These are phyloP conservation scores for Agaricus subrufescens DNA, from an alignment of 768 basidiomycete genomes.

Conservation along the genomic window DNA sequence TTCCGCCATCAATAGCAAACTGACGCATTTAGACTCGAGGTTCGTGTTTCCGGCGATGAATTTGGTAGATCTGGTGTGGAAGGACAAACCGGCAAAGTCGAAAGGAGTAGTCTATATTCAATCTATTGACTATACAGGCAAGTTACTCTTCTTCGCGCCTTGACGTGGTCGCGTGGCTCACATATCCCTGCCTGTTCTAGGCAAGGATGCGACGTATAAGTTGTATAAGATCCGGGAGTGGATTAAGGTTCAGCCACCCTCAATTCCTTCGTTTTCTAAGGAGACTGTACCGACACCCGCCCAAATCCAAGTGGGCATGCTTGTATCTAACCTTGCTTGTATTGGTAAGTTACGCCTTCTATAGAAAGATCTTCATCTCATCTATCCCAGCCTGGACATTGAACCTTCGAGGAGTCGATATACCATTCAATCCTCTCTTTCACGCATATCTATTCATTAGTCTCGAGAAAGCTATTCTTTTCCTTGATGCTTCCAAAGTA, in stretches of 20 bases:
- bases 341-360: conserved; percentile 47
- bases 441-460: conserved; percentile 81
- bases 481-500: conserved; percentile 69
- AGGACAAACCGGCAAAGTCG: conserved; percentile 67
- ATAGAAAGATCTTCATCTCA: background rate
- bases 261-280: conserved; percentile 60
- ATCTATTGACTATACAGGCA: conserved; percentile 65
- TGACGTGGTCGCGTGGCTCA: background rate
- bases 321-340: conserved; percentile 63
- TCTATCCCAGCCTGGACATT: conserved; percentile 68
- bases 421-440: conserved; percentile 91
- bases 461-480: conserved; percentile 57
- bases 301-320: conserved; percentile 63
- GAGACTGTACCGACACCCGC: conserved; percentile 45
- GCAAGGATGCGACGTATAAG: conserved; percentile 64
- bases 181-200: conserved; percentile 19
- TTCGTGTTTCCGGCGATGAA: conserved; percentile 81
- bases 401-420: conserved; percentile 86
- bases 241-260: conserved; percentile 57
- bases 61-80: conserved; percentile 79
- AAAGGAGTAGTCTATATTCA: conserved; percentile 63
- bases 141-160: background rate
- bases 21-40: conserved; percentile 52
- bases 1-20: conserved; percentile 49
- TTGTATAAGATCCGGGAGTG: conserved; percentile 65